A percentile compares a stretch with the other conserved stretches of the same genome.
These are phyloP conservation scores for Talaromyces sp. DNA, from an alignment of 2,329 filamentous ascomycete species.

Conservation along the genomic window DNA sequence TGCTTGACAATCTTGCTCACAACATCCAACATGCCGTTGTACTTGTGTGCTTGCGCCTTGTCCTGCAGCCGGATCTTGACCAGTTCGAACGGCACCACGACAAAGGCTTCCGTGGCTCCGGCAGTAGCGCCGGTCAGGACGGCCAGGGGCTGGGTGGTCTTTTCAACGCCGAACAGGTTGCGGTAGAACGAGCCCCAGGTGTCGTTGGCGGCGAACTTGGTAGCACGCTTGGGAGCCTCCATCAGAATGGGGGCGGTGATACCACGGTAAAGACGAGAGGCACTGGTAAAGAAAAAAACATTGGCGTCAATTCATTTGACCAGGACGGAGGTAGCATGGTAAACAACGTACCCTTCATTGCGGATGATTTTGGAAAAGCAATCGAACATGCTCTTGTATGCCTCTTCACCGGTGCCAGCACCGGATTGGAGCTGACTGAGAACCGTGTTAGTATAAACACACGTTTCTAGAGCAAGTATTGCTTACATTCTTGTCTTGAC, in stretches of 20 bases:
- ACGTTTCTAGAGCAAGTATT: not conserved
- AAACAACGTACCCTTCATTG: slow-evolving; percentile 72
- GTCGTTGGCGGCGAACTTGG: slow-evolving; percentile 98
- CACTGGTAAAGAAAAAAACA: slow-evolving; percentile 46
- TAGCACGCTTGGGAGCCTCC: slow-evolving; percentile 93
- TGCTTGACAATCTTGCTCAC: slow-evolving; percentile 65
- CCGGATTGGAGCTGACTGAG: slow-evolving; percentile 79
- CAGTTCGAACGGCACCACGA: slow-evolving; percentile 96
- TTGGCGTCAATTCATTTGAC: not conserved
- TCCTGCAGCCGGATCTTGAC: slow-evolving; percentile 98
- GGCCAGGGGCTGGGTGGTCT: slow-evolving; percentile 89
- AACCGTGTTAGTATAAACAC: not conserved
- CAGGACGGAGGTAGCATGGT: not conserved
- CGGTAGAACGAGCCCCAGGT: slow-evolving; percentile 96
- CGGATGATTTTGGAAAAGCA: slow-evolving; percentile 96
- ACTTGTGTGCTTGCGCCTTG: slow-evolving; percentile 78
- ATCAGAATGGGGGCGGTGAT: slow-evolving; percentile 95
- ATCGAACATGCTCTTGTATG: slow-evolving; percentile 95
- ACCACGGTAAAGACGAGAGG: slow-evolving; percentile 88
- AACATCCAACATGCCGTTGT: slow-evolving; percentile 49
- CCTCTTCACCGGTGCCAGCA: slow-evolving; percentile 63
- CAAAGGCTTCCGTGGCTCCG: slow-evolving; percentile 91
- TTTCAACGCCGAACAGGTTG: slow-evolving; percentile 70
- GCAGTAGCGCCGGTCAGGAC: slow-evolving; percentile 90
- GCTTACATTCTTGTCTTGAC: slow-evolving; percentile 94